Evolutionary conservation across 1,284 basidiomycete genomes (phyloP).

Genomic region (Cystobasidiaceae sp.): DNA sequence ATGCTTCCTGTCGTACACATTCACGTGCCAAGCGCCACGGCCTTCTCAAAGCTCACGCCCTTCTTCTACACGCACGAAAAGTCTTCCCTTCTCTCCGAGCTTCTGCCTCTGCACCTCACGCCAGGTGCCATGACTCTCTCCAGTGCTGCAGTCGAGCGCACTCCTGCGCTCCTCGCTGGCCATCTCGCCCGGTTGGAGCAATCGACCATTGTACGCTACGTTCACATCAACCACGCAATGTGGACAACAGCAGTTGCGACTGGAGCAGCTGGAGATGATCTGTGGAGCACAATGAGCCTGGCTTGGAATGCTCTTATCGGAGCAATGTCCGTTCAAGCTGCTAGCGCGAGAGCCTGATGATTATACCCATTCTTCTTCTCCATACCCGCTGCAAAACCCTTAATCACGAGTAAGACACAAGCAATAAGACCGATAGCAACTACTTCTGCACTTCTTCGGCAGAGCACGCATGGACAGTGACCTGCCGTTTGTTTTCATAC

Average conservation of each 20-base stretch:
- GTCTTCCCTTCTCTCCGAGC: constrained; percentile 3
- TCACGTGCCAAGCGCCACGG: constrained; percentile 17
- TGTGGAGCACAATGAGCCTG: constrained; percentile 14
- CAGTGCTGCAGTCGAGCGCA: not conserved
- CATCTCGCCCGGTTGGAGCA: constrained; percentile 6
- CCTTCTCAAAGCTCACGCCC: constrained; percentile 15
- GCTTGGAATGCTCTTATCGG: constrained; percentile 18
- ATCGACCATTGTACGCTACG: not conserved
- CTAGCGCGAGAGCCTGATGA: not conserved
- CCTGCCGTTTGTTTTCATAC: no score
- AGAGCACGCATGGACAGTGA: no score
- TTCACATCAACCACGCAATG: not conserved
- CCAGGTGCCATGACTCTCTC: no score
- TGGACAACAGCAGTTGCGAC: constrained; percentile 25
- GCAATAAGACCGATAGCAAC: no score
- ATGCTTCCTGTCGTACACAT: constrained; percentile 14
- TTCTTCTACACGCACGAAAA: constrained; percentile 24
- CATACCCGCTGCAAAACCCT: no score
- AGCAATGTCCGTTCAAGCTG: constrained; percentile 4
- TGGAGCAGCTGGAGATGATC: constrained; percentile 10
- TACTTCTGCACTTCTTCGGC: no score
- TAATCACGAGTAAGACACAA: no score
- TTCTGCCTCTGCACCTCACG: not conserved
- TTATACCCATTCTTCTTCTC: no score
- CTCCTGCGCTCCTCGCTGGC: constrained; percentile 4